Base-by-base conservation (phyloP, 1,139 yeast species). In the Kodamaea alishanica region DNA sequence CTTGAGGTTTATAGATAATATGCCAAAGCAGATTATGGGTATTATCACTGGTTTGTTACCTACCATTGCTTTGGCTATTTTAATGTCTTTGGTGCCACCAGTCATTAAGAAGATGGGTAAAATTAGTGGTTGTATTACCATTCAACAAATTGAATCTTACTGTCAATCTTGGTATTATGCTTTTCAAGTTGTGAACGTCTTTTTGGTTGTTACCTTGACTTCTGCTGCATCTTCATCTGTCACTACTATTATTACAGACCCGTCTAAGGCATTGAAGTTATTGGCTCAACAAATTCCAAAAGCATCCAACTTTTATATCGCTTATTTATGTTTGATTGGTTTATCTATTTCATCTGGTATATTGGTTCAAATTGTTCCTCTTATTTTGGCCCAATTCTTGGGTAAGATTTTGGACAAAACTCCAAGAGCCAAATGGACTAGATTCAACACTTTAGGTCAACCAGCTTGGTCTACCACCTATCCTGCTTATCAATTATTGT, bases 131-230 rank as follows among this genome's bases (percentile, higher is more conserved):
- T 66, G 74, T 37, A 70, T 87, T 23, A 79, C 96, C 2, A 54
- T 65, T 23, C 90, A 88, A 52, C 74, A 81, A 41, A 77, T 86
- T 42, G 96, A 90, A 55, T 70, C 75, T 43, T 86, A 77, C 61
- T 87, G 95, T 48, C 97, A 92, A 62, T 73, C 82, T 23, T 84
- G 95, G 74, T 92, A 70, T 61, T 92, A 76, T 65, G 95, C 89
- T 2, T 90, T 90, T 77, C 92, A 85, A 63, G 90, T 88, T 38
- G 80, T 90, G 33, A 89, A 90, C 58, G 87, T 73, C 11, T 90
- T 90, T 63, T 62, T 90, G 46, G 89, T 89, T 38, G 75, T 87
- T 38, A 87, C 97, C 1, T 60, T 87, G 42, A 72, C 95, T 15
- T 86, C 96, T 8, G 79, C 96, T 34, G 74, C 75, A 30, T 86